Percentiles rank a stretch among this genome's conserved stretches.
Conservation (phyloP, 2,329 filamentous ascomycete species). For the Lachnellula arida region DNA sequence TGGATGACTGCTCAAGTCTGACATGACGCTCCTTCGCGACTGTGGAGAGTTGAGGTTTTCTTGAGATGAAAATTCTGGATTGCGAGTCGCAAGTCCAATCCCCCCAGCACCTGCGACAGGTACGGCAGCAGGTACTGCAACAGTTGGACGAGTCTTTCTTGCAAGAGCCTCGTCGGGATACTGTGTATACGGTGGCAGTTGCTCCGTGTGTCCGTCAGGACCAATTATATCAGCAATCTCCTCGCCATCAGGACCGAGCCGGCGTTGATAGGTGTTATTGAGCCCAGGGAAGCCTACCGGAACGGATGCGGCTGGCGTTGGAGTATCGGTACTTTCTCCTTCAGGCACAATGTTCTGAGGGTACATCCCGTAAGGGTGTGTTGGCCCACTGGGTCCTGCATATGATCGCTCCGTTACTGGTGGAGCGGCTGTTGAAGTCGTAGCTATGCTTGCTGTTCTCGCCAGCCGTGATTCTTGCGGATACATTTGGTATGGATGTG, state of each 20-base stretch:
- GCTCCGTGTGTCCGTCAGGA: constrained; percentile 82
- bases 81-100: constrained; percentile 54
- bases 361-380: constrained; percentile 85
- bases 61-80: constrained; percentile 58
- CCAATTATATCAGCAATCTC: constrained; percentile 84
- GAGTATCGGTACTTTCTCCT: constrained; percentile 41
- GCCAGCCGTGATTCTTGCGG: constrained; percentile 62
- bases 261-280: constrained; percentile 61
- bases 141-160: constrained; percentile 45
- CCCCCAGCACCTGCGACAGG: constrained; percentile 50
- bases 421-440: constrained; percentile 58
- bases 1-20: constrained; percentile 47
- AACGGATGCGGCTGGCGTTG: constrained; percentile 38
- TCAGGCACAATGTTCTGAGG: constrained; percentile 69
- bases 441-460: constrained; percentile 60
- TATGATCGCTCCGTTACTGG: constrained; percentile 53
- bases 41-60: constrained; percentile 49
- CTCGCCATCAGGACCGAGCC: constrained; percentile 74
- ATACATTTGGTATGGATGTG: constrained; percentile 85
- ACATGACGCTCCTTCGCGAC: constrained; percentile 48
- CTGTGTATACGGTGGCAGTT: constrained; percentile 84
- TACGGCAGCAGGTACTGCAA: constrained; percentile 16
- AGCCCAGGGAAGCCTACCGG: constrained; percentile 72
- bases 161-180: constrained; percentile 72
- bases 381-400: constrained; percentile 59